A percentile compares a stretch with the other conserved stretches of the same genome.
Conservation (phyloP, 768 basidiomycete genomes). For the Cubamyces sp. region DNA sequence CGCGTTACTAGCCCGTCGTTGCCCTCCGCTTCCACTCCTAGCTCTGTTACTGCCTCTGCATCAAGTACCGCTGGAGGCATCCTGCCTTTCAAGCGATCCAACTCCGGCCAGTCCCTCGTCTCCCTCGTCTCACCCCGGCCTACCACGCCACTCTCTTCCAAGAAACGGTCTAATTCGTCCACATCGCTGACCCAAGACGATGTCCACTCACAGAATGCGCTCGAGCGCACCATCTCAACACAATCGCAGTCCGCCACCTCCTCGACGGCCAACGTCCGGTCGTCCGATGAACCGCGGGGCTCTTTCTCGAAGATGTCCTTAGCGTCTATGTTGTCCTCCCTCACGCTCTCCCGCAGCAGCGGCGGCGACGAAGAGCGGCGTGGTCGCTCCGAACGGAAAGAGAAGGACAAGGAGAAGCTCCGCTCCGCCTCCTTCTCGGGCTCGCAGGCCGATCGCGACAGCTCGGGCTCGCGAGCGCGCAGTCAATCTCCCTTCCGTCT, state of each 20-base stretch:
- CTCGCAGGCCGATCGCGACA: constrained; percentile 42
- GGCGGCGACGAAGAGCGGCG: constrained; percentile 47
- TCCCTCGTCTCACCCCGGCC: constrained; percentile 33
- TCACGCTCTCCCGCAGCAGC: constrained; percentile 59
- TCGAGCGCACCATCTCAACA: constrained; percentile 47
- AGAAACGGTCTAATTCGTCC: constrained; percentile 36
- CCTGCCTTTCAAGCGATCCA: constrained; percentile 33
- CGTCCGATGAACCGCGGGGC: constrained; percentile 30
- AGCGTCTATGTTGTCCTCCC: constrained; percentile 66
- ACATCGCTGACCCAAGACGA: constrained; percentile 43
- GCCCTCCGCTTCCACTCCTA: constrained; percentile 26
- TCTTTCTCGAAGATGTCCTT: constrained; percentile 69
- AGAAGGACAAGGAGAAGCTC: constrained; percentile 34
- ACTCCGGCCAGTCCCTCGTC: constrained; percentile 33
- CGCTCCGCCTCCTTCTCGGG: constrained; percentile 45
- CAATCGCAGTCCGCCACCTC: constrained; percentile 27
- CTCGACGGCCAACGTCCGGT: constrained; percentile 10
- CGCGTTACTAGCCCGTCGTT: constrained; percentile 29
- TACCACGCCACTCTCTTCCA: constrained; percentile 34
- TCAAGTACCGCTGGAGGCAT: constrained; percentile 14
- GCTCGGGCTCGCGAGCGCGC: constrained; percentile 58
- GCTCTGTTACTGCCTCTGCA: constrained; percentile 19
- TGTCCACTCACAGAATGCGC: constrained; percentile 55
- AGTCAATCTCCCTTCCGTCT: constrained; percentile 83
- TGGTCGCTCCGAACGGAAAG: constrained; percentile 53